phyloP scores from a whole-genome alignment of 2,329 filamentous ascomycete genomes.

The Albifimbria verrucaria region DNA sequence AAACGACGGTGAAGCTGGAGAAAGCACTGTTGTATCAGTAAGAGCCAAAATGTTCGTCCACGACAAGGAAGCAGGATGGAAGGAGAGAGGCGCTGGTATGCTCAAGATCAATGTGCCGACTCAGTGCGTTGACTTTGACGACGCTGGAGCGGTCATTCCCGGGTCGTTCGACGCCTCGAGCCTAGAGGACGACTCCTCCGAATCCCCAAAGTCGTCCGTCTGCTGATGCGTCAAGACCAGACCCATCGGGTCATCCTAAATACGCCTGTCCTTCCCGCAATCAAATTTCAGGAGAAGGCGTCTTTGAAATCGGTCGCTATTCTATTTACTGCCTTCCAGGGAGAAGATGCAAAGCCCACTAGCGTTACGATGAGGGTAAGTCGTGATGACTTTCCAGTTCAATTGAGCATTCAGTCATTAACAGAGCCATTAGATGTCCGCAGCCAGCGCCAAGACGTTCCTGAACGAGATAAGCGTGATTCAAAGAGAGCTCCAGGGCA shows the following conservation, averaged over 20 bases:
- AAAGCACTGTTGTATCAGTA: conserved; percentile 70
- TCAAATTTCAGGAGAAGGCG: conserved; percentile 76
- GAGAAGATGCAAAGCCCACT: conserved; percentile 49
- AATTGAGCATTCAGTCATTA: not conserved
- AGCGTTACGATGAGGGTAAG: conserved; percentile 61
- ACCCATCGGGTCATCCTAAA: conserved; percentile 86
- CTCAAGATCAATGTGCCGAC: conserved; percentile 78
- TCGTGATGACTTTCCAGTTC: conserved; percentile 2
- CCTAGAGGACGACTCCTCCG: conserved; percentile 36
- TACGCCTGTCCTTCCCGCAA: conserved; percentile 71
- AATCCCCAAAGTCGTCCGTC: conserved; percentile 56
- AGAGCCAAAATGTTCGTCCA: conserved; percentile 85
- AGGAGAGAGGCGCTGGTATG: conserved; percentile 80
- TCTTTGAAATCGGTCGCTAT: conserved; percentile 69
- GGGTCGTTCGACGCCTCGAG: conserved; percentile 54
- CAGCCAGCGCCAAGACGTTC: conserved; percentile 50
- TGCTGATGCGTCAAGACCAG: conserved; percentile 89
- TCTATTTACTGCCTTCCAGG: conserved; percentile 62
- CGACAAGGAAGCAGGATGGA: conserved; percentile 72
- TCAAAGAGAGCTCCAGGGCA: conserved; percentile 46
- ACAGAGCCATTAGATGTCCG: conserved; percentile 42
- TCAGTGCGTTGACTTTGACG: conserved; percentile 52
- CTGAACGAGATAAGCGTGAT: conserved; percentile 46
- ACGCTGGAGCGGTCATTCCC: conserved; percentile 45
- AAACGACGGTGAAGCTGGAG: conserved; percentile 84